phyloP scores from a whole-genome alignment of 2,329 filamentous ascomycete species.

The Drechslerella coelobrocha region DNA sequence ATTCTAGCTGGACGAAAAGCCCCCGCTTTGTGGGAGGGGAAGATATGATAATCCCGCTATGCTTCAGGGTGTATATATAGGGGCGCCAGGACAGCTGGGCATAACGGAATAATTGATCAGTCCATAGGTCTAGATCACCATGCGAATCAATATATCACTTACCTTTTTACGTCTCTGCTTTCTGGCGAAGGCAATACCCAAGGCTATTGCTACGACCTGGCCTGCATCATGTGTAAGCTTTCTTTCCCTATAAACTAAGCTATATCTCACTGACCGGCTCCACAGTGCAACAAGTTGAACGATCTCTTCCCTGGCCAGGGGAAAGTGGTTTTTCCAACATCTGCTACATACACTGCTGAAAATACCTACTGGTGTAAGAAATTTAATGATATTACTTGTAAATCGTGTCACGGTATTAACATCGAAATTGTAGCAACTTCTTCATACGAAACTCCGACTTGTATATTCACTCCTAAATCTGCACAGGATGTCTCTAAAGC shows the following conservation, averaged over 20 bases:
- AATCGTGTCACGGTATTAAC: not conserved
- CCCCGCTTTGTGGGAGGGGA: not conserved
- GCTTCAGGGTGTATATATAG: not conserved
- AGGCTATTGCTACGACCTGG: not conserved
- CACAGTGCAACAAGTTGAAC: slow-evolving; percentile 1
- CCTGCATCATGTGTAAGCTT: not conserved
- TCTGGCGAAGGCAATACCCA: not conserved
- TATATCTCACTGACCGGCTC: not conserved
- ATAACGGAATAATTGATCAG: not conserved
- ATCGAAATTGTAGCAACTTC: not conserved
- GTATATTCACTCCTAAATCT: slow-evolving; percentile 15
- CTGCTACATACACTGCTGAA: not conserved
- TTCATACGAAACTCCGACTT: slow-evolving; percentile 10
- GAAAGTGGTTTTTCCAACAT: slow-evolving; percentile 1
- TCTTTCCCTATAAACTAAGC: not conserved
- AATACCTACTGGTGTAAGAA: slow-evolving; percentile 18
- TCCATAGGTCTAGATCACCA: not conserved
- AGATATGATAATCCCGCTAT: not conserved
- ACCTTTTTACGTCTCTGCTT: not conserved
- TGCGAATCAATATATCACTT: slow-evolving; percentile 2
- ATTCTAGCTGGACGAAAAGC: not conserved
- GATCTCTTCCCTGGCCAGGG: not conserved
- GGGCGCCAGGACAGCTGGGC: not conserved
- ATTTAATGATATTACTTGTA: not conserved
- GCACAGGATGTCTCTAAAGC: slow-evolving; percentile 14